Conservation (phyloP, 2,329 filamentous ascomycete species). For the Paraconiothyrium brasiliense region DNA sequence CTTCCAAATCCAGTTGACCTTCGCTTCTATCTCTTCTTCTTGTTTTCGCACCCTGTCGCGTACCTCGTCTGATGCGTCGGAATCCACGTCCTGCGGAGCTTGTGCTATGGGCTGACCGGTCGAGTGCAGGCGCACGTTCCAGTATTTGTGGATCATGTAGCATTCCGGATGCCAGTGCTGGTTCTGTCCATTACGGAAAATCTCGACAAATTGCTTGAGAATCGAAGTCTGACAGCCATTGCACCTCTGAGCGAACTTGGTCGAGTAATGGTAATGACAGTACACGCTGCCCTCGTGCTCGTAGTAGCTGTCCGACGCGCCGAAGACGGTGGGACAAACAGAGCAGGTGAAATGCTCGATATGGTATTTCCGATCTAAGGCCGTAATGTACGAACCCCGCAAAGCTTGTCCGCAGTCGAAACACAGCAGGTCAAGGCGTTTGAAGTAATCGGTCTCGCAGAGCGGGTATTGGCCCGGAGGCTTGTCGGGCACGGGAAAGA, state of each 20-base stretch:
- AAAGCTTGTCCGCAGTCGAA: constrained; percentile 91
- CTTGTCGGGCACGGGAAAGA: constrained; percentile 95
- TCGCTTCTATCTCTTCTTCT: constrained; percentile 96
- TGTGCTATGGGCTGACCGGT: constrained; percentile 52
- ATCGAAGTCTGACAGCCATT: constrained; percentile 98
- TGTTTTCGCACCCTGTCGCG: constrained; percentile 81
- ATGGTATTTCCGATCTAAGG: constrained; percentile 93
- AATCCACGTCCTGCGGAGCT: constrained; percentile 50
- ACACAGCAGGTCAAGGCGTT: constrained; percentile 88
- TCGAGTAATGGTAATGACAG: constrained; percentile 99
- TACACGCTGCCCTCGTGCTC: constrained; percentile 97
- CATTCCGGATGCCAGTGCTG: constrained; percentile 99
- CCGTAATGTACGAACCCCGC: constrained; percentile 96
- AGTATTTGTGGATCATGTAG: constrained; percentile 99
- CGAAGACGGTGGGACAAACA: constrained; percentile 96
- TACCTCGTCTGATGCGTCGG: constrained; percentile 71
- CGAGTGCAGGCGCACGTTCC: constrained; percentile 85
- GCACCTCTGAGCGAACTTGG: constrained; percentile 93
- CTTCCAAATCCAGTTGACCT: constrained; percentile 98
- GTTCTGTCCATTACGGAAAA: constrained; percentile 96
- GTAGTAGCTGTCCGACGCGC: constrained; percentile 97
- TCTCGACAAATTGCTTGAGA: constrained; percentile 98
- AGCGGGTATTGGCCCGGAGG: constrained; percentile 90
- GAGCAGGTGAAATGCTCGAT: constrained; percentile 99
- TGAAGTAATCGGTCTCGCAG: constrained; percentile 97